phyloP scores from a whole-genome alignment of 129 eudicot species.

The Lactuca sativa region DNA sequence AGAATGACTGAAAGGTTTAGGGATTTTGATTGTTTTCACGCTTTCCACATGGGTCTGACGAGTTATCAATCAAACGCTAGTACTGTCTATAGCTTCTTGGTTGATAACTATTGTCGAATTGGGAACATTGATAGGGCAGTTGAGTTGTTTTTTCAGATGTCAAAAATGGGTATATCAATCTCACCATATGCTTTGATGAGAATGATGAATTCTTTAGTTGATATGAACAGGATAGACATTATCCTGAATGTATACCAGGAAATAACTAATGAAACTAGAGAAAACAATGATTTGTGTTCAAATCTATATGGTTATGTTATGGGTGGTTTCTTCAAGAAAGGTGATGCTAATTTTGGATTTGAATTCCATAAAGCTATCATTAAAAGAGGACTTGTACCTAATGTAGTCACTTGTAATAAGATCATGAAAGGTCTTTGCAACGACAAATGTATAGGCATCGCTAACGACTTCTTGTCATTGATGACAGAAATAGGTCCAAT shows the following conservation, averaged over 20 bases:
- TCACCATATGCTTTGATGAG: slow-evolving; percentile 50
- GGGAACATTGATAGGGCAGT: slow-evolving; percentile 50
- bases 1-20: slow-evolving; percentile 47
- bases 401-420: slow-evolving; percentile 62
- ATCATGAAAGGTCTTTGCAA: slow-evolving; percentile 50
- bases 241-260: slow-evolving; percentile 33
- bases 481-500: slow-evolving; percentile 57
- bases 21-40: slow-evolving; percentile 50
- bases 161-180: slow-evolving; percentile 29
- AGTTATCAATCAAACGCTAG: slow-evolving; percentile 45
- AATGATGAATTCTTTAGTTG: slow-evolving; percentile 52
- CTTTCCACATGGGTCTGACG: slow-evolving; percentile 34
- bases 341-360: slow-evolving; percentile 41
- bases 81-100: slow-evolving; percentile 56
- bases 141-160: slow-evolving; percentile 42
- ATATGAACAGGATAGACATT: slow-evolving; percentile 27
- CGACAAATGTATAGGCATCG: slow-evolving; percentile 30
- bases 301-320: slow-evolving; percentile 53
- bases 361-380: slow-evolving; percentile 44
- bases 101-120: slow-evolving; percentile 54
- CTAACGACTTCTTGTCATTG: slow-evolving; percentile 40
- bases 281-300: slow-evolving; percentile 22
- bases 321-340: slow-evolving; percentile 50
- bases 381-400: slow-evolving; percentile 32
- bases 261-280: slow-evolving; percentile 16